Conservation (phyloP, 345 rosid species). For the Eucalyptus tenuipes region DNA sequence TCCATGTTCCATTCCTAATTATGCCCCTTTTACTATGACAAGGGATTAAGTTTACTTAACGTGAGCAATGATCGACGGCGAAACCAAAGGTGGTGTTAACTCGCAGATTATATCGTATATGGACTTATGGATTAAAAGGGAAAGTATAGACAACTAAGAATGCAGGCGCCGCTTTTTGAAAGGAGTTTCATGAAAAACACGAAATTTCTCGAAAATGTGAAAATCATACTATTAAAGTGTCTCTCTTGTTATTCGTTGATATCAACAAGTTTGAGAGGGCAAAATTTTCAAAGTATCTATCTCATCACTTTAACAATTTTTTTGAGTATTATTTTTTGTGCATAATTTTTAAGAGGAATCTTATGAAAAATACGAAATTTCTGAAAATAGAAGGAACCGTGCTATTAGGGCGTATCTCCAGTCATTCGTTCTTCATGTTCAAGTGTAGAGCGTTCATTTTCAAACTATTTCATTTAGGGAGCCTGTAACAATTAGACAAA, state of each 20-base stretch:
- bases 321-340: too few species aligned
- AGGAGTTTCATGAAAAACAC: background rate
- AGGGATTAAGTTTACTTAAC: background rate
- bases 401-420: background rate
- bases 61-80: background rate
- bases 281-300: too few species aligned
- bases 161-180: fast-evolving
- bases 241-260: background rate
- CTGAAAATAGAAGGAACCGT: background rate
- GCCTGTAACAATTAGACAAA: background rate
- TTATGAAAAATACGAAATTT: too few species aligned
- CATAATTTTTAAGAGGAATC: background rate
- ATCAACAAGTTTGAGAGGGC: background rate
- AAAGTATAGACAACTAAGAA: background rate
- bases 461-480: background rate
- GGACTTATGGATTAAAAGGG: background rate
- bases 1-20: background rate
- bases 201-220: too few species aligned
- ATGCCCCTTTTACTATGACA: background rate
- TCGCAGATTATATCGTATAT: background rate
- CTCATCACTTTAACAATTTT: too few species aligned
- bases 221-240: too few species aligned
- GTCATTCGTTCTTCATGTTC: background rate
- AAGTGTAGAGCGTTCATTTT: background rate
- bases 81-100: background rate